Conservation (phyloP, 139 green algal species). For the Pedinophyceae sp. region DNA sequence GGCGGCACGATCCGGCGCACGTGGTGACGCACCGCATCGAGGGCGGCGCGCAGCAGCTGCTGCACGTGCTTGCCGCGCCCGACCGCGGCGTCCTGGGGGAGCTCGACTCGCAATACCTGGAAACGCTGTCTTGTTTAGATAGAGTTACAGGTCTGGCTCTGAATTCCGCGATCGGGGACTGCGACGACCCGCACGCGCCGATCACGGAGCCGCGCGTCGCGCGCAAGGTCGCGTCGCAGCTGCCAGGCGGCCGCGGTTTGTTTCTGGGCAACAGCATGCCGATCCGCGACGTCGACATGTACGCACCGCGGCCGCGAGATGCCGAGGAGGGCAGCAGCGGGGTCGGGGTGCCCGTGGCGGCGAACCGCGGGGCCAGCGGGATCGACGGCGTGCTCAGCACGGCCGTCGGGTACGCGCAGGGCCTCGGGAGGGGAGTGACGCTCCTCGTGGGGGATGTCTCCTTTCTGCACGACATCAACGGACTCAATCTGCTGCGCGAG, state of each 20-base stretch:
- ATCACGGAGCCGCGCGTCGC: conserved; percentile 27
- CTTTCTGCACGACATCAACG: conserved; percentile 97
- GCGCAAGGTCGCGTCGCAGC: conserved; percentile 13
- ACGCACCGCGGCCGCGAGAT: conserved; percentile 19
- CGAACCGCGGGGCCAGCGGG: conserved; percentile 84
- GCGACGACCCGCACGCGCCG: too few relatives aligned
- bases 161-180: too few relatives aligned
- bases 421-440: conserved; percentile 51
- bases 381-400: conserved; percentile 92
- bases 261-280: conserved; percentile 98
- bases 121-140: too few relatives aligned
- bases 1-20: conserved; percentile 62
- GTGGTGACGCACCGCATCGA: conserved; percentile 40
- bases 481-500: conserved; percentile 65
- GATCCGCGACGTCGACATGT: conserved; percentile 96
- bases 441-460: conserved; percentile 90
- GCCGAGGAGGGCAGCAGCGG: conserved; percentile 5
- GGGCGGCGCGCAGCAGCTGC: too few relatives aligned
- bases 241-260: conserved; percentile 53
- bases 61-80: background rate
- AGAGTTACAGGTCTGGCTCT: too few relatives aligned
- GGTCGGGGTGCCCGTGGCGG: conserved; percentile 33
- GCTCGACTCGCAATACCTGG: background rate
- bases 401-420: conserved; percentile 77
- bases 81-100: background rate